Percentiles rank a stretch among this genome's conserved stretches.
Conservation (phyloP, 805 yeast species). For the Sugiyamaella valdiviana region DNA sequence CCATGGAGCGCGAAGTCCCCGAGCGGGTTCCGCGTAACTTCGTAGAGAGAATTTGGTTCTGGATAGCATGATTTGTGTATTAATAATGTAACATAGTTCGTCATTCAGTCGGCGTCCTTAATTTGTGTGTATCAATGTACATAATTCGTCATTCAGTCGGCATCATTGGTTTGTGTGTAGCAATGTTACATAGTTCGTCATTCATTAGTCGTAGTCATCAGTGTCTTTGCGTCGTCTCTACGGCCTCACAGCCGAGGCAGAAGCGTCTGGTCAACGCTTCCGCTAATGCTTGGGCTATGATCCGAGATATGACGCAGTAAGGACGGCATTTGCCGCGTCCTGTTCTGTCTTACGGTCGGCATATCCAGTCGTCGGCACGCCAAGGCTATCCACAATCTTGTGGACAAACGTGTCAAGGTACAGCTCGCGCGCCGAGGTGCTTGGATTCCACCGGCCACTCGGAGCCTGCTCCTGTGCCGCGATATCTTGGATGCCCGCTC, state of each 20-base stretch:
- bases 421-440: background rate
- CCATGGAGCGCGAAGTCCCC: conserved; percentile 47
- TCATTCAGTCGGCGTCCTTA: too few relatives aligned
- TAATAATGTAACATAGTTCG: background rate
- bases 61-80: conserved; percentile 36
- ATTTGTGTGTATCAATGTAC: background rate
- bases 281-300: too few relatives aligned
- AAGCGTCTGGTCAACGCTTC: too few relatives aligned
- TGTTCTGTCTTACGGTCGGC: background rate
- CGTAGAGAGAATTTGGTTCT: conserved; percentile 43
- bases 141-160: too few relatives aligned
- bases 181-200: too few relatives aligned
- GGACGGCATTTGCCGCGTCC: background rate
- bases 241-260: too few relatives aligned
- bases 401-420: background rate
- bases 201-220: too few relatives aligned
- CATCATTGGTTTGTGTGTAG: too few relatives aligned
- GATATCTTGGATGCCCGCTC: background rate
- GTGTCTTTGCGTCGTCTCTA: too few relatives aligned
- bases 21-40: conserved; percentile 32
- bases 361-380: background rate
- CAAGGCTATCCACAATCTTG: background rate
- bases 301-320: background rate
- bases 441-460: background rate
- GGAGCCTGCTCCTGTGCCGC: background rate